These are phyloP conservation scores for Quambalaria eucalypti DNA, from an alignment of 1,284 basidiomycete species.

Conservation along the genomic window DNA sequence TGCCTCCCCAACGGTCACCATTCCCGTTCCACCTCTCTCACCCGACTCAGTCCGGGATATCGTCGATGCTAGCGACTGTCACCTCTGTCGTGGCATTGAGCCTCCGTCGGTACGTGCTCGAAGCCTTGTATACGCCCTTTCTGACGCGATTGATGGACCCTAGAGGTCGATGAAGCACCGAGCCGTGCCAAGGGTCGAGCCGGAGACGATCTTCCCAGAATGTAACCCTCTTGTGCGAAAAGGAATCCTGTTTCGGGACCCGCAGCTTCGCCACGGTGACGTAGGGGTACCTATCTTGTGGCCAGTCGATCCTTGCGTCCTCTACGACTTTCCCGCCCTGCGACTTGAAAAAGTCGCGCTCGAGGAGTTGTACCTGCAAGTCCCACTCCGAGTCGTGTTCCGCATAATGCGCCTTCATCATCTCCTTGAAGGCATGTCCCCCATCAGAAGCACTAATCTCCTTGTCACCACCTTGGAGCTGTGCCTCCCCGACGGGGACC, in stretches of 20 bases:
- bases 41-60: constrained; percentile 23
- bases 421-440: constrained; percentile 14
- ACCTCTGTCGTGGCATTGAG: constrained; percentile 15
- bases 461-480: constrained; percentile 12
- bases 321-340: constrained; percentile 28
- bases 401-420: constrained; percentile 6
- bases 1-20: no score
- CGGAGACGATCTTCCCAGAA: constrained; percentile 34
- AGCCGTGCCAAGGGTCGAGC: constrained; percentile 33
- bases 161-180: constrained; percentile 24
- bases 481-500: constrained; percentile 18
- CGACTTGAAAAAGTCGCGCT: constrained; percentile 12
- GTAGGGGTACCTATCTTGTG: constrained; percentile 31
- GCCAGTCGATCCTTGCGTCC: constrained; percentile 25
- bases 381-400: constrained; percentile 22
- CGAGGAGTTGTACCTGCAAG: constrained; percentile 31
- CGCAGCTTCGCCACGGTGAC: constrained; percentile 24
- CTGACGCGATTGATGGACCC: constrained; percentile 32
- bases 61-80: constrained; percentile 11
- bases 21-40: no score
- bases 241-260: constrained; percentile 30
- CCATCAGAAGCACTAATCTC: constrained; percentile 14
- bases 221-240: constrained; percentile 13
- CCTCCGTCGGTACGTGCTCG: constrained; percentile 8
- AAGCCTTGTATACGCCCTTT: constrained; percentile 25